These are phyloP conservation scores for Pseudogymnoascus sp. DNA, from an alignment of 2,329 filamentous ascomycete genomes.

Conservation along the genomic window DNA sequence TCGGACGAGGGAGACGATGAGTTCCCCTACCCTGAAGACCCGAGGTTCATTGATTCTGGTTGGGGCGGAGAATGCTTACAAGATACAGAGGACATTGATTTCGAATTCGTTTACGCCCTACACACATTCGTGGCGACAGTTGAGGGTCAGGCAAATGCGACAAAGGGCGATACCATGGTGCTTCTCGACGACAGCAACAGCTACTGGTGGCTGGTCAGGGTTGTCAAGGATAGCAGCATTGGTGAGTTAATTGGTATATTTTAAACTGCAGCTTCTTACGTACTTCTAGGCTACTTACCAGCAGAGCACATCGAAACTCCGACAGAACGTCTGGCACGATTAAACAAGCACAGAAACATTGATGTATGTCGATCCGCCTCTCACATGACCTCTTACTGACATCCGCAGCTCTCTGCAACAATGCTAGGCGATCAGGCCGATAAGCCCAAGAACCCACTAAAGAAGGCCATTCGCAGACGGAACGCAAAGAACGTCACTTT, in stretches of 20 bases:
- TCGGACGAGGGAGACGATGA: slow-evolving; percentile 54
- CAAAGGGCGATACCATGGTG: slow-evolving; percentile 98
- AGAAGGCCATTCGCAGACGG: slow-evolving; percentile 62
- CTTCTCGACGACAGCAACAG: slow-evolving; percentile 97
- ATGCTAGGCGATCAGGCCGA: slow-evolving; percentile 65
- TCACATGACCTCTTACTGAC: slow-evolving; percentile 11
- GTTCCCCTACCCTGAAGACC: slow-evolving; percentile 42
- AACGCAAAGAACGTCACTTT: slow-evolving; percentile 67
- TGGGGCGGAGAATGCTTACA: slow-evolving; percentile 82
- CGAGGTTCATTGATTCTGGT: slow-evolving; percentile 59
- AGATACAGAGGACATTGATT: slow-evolving; percentile 96
- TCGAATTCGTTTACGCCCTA: slow-evolving; percentile 97
- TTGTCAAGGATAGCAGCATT: slow-evolving; percentile 97
- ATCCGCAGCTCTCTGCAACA: slow-evolving; percentile 52
- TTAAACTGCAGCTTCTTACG: neutral
- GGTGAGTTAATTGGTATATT: slow-evolving; percentile 35
- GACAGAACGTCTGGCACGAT: slow-evolving; percentile 80
- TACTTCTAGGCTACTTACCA: slow-evolving; percentile 70
- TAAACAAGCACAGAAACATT: slow-evolving; percentile 98
- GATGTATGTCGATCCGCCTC: slow-evolving; percentile 54
- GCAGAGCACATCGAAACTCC: slow-evolving; percentile 98
- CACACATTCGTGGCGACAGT: slow-evolving; percentile 98
- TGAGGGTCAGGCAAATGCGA: slow-evolving; percentile 95
- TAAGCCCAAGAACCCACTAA: slow-evolving; percentile 64
- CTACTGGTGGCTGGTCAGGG: slow-evolving; percentile 98